Evolutionary conservation across 306 rosid genomes (phyloP).

Genomic region (Sechiopsis laciniata): DNA sequence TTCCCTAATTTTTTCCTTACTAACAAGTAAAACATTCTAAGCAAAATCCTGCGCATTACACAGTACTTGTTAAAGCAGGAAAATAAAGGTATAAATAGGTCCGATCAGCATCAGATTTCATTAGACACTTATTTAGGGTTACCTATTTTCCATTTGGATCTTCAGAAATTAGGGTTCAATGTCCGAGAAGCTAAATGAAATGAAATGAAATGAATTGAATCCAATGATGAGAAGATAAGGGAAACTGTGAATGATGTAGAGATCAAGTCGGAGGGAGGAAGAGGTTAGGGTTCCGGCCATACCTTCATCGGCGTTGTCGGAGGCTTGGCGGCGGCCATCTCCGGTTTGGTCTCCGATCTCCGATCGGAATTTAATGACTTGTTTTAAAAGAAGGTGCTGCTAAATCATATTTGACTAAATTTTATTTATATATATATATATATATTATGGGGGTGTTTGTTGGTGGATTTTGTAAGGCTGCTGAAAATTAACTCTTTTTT

Average conservation of each 20-base stretch:
- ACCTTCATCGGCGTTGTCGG: conserved; percentile 10
- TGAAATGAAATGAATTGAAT: neutral
- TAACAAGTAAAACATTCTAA: neutral
- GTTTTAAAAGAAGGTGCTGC: neutral
- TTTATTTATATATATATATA: too few relatives aligned
- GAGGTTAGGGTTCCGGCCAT: neutral
- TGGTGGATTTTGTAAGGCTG: too few relatives aligned
- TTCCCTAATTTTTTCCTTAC: too few relatives aligned
- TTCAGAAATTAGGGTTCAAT: too few relatives aligned
- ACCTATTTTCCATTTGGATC: too few relatives aligned
- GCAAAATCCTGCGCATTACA: neutral
- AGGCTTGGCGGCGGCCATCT: conserved; percentile 4
- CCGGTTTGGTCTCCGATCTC: neutral
- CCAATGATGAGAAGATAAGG: neutral
- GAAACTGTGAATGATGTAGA: too few relatives aligned
- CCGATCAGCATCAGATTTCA: neutral
- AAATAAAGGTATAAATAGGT: neutral
- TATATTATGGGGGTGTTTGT: too few relatives aligned
- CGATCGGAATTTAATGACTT: neutral
- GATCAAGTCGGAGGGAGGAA: neutral
- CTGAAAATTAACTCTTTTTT: too few relatives aligned
- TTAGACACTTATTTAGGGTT: neutral
- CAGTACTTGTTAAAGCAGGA: neutral
- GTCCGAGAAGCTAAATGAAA: neutral
- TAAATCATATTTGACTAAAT: too few relatives aligned